phyloP scores from a whole-genome alignment of 768 basidiomycete genomes.

The Mrakia frigida region DNA sequence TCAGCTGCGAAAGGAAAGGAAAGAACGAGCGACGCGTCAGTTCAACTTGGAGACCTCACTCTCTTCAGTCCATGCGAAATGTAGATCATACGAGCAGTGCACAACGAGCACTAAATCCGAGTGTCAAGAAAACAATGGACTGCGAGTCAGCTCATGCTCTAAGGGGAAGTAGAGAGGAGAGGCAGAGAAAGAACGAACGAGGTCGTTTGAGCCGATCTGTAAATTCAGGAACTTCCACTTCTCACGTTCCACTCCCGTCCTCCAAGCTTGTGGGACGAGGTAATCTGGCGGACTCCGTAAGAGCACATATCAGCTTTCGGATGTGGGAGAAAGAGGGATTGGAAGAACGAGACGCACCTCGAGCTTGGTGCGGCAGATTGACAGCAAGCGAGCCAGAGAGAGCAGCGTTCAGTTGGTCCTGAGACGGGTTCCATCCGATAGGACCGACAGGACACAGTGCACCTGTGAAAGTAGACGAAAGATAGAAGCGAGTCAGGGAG shows the following conservation, averaged over 20 bases:
- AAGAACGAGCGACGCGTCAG: background rate
- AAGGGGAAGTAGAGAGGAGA: background rate
- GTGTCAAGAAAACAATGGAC: background rate
- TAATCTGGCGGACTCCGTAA: conserved; percentile 16
- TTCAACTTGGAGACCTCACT: background rate
- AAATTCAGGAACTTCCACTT: conserved; percentile 23
- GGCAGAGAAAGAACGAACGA: background rate
- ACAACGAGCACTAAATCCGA: background rate
- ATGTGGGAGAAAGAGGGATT: background rate
- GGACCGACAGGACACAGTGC: conserved; percentile 24
- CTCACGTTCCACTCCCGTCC: conserved; percentile 3
- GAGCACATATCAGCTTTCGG: background rate
- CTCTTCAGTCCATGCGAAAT: background rate
- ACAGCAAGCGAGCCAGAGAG: conserved; percentile 25
- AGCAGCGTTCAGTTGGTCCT: conserved; percentile 29
- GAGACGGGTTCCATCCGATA: conserved; percentile 5
- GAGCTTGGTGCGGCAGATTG: conserved; percentile 26
- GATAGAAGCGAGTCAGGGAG: too few species aligned
- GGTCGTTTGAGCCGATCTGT: conserved; percentile 30
- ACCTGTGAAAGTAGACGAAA: background rate
- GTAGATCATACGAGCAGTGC: conserved; percentile 6
- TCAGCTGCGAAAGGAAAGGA: background rate
- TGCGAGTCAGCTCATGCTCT: too few species aligned
- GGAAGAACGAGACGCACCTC: conserved; percentile 18
- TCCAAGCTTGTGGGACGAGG: conserved; percentile 16